A percentile compares a stretch with the other conserved stretches of the same genome.
Conservation (phyloP, 495 filamentous ascomycete genomes). For the Neurospora africana region DNA sequence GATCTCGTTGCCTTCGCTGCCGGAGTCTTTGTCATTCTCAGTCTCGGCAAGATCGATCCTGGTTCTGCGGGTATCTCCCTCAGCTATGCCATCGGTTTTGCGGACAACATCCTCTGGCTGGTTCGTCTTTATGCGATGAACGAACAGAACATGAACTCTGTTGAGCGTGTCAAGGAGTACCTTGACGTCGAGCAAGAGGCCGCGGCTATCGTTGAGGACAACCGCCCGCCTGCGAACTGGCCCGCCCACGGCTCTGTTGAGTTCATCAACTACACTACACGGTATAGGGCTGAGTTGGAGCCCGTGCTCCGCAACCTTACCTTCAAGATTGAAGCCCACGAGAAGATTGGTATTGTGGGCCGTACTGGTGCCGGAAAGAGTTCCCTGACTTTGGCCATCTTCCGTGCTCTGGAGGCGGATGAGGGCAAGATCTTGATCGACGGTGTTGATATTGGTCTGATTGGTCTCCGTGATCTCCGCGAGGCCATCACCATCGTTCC, state of each 20-base stretch:
- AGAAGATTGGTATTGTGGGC: slow-evolving; percentile 96
- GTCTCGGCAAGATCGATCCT: slow-evolving; percentile 76
- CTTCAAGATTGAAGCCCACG: slow-evolving; percentile 74
- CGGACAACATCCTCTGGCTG: slow-evolving; percentile 94
- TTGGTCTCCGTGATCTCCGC: slow-evolving; percentile 83
- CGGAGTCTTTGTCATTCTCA: slow-evolving; percentile 79
- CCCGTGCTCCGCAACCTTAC: slow-evolving; percentile 72
- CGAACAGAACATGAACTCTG: slow-evolving; percentile 99
- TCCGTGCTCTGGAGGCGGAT: slow-evolving; percentile 91
- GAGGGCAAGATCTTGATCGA: slow-evolving; percentile 85
- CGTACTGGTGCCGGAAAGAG: slow-evolving; percentile 96
- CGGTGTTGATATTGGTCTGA: slow-evolving; percentile 73
- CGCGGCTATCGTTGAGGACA: slow-evolving; percentile 61
- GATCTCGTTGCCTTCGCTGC: slow-evolving; percentile 92
- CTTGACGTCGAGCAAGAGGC: slow-evolving; percentile 96
- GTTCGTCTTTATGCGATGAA: slow-evolving; percentile 90
- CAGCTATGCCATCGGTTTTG: slow-evolving; percentile 97
- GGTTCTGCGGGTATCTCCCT: slow-evolving; percentile 91
- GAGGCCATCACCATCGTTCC: slow-evolving; percentile 96
- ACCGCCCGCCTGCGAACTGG: slow-evolving; percentile 69
- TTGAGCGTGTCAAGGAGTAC: slow-evolving; percentile 97
- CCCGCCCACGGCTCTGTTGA: slow-evolving; percentile 76
- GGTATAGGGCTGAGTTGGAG: slow-evolving; percentile 81
- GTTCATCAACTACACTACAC: slow-evolving; percentile 77
- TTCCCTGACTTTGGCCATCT: slow-evolving; percentile 89